Conservation (phyloP, 495 filamentous ascomycete genomes). For the Halenospora varia region DNA sequence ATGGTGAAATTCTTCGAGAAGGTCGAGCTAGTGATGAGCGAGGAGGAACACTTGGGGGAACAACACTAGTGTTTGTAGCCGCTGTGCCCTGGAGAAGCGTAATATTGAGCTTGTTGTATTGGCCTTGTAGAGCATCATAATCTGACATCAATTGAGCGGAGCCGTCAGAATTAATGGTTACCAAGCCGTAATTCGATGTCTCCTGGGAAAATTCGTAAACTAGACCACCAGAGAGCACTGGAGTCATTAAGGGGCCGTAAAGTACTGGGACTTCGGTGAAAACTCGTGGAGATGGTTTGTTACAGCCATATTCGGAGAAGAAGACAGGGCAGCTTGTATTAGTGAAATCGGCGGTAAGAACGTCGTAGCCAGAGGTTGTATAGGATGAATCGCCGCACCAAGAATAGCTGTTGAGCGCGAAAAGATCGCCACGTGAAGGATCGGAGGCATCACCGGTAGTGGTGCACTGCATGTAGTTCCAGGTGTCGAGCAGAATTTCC, state of each 20-base stretch:
- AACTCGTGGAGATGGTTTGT: conserved; percentile 68
- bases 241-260: conserved; percentile 77
- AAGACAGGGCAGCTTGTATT: conserved; percentile 79
- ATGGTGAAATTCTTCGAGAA: conserved; percentile 78
- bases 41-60: conserved; percentile 53
- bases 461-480: conserved; percentile 79
- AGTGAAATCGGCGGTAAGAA: conserved; percentile 64
- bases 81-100: conserved; percentile 56
- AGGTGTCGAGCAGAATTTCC: conserved; percentile 70
- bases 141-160: conserved; percentile 63
- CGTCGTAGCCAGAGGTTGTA: conserved; percentile 65
- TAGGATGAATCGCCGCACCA: conserved; percentile 85
- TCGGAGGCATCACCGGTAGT: conserved; percentile 59
- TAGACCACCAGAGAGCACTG: conserved; percentile 77
- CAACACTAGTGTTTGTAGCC: conserved; percentile 43
- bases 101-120: conserved; percentile 73
- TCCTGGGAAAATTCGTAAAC: conserved; percentile 87
- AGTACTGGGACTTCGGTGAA: conserved; percentile 81
- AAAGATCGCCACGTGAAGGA: conserved; percentile 72
- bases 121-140: conserved; percentile 68
- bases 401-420: conserved; percentile 91
- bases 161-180: conserved; percentile 61
- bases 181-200: conserved; percentile 68
- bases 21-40: conserved; percentile 54
- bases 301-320: conserved; percentile 97